phyloP scores from a whole-genome alignment of 192 early-diverging fungal species.

The Phycomyces blakesleeanus region DNA sequence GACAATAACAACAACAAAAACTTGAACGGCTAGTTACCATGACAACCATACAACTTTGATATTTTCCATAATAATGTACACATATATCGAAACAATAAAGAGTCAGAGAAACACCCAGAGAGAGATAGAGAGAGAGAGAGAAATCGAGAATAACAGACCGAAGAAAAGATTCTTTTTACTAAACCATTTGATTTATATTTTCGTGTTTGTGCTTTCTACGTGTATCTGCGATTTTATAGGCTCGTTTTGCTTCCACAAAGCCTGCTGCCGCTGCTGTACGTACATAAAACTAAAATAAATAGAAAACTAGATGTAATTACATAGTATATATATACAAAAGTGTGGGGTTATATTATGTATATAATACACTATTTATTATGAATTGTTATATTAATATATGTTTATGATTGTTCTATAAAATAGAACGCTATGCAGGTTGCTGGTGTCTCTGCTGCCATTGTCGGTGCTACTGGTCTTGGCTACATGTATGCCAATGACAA shows the following conservation, averaged over 20 bases:
- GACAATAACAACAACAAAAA: too few relatives aligned
- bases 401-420: neutral
- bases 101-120: too few relatives aligned
- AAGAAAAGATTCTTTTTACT: conserved; percentile 9
- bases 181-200: too few relatives aligned
- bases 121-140: too few relatives aligned
- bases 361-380: too few relatives aligned
- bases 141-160: too few relatives aligned
- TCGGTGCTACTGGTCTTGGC: conserved; percentile 46
- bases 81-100: too few relatives aligned
- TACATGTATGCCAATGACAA: conserved; percentile 48
- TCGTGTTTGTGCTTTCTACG: neutral
- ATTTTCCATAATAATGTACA: too few relatives aligned
- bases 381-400: neutral
- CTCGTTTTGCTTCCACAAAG: conserved; percentile 37
- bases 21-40: too few relatives aligned
- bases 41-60: too few relatives aligned
- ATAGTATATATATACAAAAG: neutral
- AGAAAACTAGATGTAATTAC: neutral
- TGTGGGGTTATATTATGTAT: too few relatives aligned
- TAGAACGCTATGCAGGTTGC: conserved; percentile 36
- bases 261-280: conserved; percentile 29
- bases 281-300: conserved; percentile 8
- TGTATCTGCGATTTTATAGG: too few relatives aligned
- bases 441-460: conserved; percentile 55